Evolutionary conservation across 2,329 filamentous ascomycete species (phyloP).

Genomic region (Dactylellina parvicollis): DNA sequence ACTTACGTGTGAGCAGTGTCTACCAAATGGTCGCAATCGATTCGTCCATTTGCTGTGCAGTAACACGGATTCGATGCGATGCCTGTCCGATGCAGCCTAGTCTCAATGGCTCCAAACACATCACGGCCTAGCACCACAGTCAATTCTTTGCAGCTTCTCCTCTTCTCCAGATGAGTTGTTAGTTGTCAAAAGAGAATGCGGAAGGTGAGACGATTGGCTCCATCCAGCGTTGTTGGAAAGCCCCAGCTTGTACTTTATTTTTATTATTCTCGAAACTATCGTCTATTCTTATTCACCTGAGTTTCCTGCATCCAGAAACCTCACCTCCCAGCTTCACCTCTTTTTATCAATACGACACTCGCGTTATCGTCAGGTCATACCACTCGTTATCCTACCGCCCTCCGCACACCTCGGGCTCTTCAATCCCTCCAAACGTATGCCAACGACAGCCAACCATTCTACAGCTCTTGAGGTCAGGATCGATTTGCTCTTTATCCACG

Average conservation of each 20-base stretch:
- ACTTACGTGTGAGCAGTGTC: constrained; percentile 45
- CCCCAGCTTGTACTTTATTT: background rate
- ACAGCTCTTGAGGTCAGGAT: too few species aligned
- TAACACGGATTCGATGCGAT: constrained; percentile 53
- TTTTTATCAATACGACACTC: too few species aligned
- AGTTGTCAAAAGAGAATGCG: constrained; percentile 19
- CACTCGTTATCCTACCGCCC: too few species aligned
- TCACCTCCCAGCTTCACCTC: background rate
- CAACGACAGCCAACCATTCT: too few species aligned
- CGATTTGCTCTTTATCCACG: too few species aligned
- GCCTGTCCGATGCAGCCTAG: constrained; percentile 49
- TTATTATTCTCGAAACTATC: background rate
- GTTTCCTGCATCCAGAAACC: background rate
- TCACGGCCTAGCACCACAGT: constrained; percentile 27
- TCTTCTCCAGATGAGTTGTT: constrained; percentile 20
- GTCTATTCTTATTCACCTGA: background rate
- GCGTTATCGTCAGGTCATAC: too few species aligned
- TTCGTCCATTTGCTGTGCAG: constrained; percentile 41
- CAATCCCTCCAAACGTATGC: too few species aligned
- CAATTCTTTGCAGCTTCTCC: constrained; percentile 30
- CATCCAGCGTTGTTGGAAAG: background rate
- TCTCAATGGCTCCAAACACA: constrained; percentile 46
- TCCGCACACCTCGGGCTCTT: too few species aligned
- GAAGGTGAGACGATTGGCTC: background rate
- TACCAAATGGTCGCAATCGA: constrained; percentile 52